phyloP scores from a whole-genome alignment of 1,139 yeast genomes.

The Sugiyamaella castrensis region DNA sequence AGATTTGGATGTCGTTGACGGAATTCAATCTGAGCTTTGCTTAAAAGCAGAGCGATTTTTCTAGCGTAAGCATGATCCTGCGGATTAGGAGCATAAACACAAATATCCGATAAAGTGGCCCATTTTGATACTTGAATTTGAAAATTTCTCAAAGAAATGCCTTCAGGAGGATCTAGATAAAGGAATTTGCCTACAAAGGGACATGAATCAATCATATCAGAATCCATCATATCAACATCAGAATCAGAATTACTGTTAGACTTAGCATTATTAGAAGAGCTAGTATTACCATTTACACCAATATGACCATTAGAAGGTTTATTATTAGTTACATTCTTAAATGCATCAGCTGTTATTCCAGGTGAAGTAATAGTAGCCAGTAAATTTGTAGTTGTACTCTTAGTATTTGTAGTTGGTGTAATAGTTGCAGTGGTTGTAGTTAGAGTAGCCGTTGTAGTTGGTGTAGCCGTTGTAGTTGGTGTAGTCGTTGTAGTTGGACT shows the following conservation, averaged over 20 bases:
- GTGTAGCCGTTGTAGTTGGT: slow-evolving; percentile 2
- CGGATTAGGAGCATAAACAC: slow-evolving; percentile 55
- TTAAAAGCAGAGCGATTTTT: slow-evolving; percentile 25
- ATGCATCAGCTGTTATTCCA: no score
- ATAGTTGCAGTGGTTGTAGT: slow-evolving; percentile 6
- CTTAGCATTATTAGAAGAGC: not conserved
- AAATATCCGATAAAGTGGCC: slow-evolving; percentile 64
- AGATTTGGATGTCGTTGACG: slow-evolving; percentile 18
- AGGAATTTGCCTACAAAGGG: slow-evolving; percentile 40
- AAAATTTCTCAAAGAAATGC: slow-evolving; percentile 71
- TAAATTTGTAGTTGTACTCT: no score
- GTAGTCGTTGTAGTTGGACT: no score
- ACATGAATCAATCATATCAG: slow-evolving; percentile 9
- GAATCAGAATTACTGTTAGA: not conserved
- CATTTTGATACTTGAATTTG: slow-evolving; percentile 72
- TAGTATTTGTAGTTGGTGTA: slow-evolving; percentile 1
- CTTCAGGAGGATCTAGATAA: slow-evolving; percentile 53
- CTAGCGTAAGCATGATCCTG: slow-evolving; percentile 25
- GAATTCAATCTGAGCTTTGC: slow-evolving; percentile 28
- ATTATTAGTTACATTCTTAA: no score
- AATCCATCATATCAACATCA: slow-evolving; percentile 7
- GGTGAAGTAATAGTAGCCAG: no score
- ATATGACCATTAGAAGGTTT: no score
- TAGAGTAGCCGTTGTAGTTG: slow-evolving; percentile 1
- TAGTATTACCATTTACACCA: not conserved